These are phyloP conservation scores for Kandelia obovata DNA, from an alignment of 345 rosid species.

Conservation along the genomic window DNA sequence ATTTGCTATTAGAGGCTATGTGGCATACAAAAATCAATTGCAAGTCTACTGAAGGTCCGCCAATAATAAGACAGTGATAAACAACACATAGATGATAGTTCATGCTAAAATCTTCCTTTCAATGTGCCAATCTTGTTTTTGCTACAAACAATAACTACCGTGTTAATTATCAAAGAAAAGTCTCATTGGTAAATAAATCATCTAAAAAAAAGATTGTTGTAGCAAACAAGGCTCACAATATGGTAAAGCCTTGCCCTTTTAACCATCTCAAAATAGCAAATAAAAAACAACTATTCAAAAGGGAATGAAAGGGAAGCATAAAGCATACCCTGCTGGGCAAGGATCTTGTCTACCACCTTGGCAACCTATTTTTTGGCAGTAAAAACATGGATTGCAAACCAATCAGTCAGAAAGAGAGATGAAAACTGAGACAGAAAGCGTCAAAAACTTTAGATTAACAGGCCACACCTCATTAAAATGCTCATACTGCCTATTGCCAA, in stretches of 20 bases:
- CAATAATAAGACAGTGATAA: no score
- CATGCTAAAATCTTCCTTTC: no score
- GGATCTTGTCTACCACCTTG: constrained; percentile 65
- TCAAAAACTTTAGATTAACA: background rate
- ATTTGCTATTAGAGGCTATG: background rate
- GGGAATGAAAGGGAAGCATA: background rate
- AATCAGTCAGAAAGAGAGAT: background rate
- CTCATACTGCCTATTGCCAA: constrained; percentile 94
- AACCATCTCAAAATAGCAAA: background rate
- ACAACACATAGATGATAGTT: no score
- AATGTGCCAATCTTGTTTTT: no score
- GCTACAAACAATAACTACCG: no score
- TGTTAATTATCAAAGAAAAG: no score
- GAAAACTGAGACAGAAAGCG: background rate
- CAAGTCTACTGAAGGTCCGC: background rate
- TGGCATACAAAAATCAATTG: background rate
- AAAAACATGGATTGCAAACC: background rate
- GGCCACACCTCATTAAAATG: constrained; percentile 81
- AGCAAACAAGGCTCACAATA: background rate
- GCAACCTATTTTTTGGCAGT: constrained; percentile 51
- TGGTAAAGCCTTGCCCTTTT: background rate
- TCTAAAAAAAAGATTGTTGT: no score
- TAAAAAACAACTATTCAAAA: background rate
- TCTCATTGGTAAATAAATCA: no score
- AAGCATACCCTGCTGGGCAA: constrained; percentile 70